phyloP scores from a whole-genome alignment of 768 basidiomycete species.

The Collybia sordida region DNA sequence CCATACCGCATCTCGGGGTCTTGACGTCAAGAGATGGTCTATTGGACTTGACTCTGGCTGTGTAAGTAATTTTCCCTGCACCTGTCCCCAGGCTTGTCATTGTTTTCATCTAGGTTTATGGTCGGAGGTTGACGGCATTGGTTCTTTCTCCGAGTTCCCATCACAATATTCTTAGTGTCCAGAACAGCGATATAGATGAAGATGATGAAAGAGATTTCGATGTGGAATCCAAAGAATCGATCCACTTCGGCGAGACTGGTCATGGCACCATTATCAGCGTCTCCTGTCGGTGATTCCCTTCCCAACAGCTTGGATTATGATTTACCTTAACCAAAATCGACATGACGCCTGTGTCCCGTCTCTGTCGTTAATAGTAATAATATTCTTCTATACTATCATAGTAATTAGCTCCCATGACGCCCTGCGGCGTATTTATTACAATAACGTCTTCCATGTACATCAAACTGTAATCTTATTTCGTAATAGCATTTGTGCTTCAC shows the following conservation, averaged over 20 bases:
- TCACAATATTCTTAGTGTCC: not conserved
- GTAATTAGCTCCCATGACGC: too few relatives aligned
- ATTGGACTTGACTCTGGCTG: conserved; percentile 89
- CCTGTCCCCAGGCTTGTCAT: not conserved
- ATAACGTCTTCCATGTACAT: not conserved
- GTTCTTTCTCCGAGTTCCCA: conserved; percentile 38
- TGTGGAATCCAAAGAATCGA: conserved; percentile 11
- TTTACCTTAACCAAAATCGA: too few relatives aligned
- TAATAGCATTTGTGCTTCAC: not conserved
- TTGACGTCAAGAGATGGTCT: conserved; percentile 82
- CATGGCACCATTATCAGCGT: conserved; percentile 53
- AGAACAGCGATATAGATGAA: conserved; percentile 17
- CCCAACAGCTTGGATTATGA: not conserved
- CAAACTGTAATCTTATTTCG: not conserved
- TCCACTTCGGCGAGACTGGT: conserved; percentile 60
- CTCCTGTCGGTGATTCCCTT: conserved; percentile 31
- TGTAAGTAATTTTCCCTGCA: conserved; percentile 42
- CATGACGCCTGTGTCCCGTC: too few relatives aligned
- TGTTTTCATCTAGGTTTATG: conserved; percentile 45
- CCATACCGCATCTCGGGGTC: conserved; percentile 75
- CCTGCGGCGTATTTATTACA: too few relatives aligned
- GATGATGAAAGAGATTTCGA: conserved; percentile 17
- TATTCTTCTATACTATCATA: too few relatives aligned
- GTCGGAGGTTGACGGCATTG: conserved; percentile 62
- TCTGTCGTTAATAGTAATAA: not conserved